Percentiles rank a stretch among this genome's conserved stretches.
These are phyloP conservation scores for Thyridium curvatum DNA, from an alignment of 2,329 filamentous ascomycete species.

Conservation along the genomic window DNA sequence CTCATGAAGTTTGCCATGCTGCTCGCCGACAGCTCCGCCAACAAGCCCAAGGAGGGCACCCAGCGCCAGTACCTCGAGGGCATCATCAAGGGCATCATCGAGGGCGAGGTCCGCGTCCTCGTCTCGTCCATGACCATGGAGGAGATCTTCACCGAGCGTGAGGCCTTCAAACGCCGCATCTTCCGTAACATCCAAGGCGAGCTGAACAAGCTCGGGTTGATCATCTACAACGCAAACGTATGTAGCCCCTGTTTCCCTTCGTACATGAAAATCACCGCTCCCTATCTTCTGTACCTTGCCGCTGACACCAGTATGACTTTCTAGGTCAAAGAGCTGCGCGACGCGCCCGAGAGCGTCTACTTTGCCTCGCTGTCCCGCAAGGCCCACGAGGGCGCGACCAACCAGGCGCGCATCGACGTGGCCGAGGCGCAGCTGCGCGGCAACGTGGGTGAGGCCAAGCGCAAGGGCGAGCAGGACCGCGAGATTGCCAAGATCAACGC, in stretches of 20 bases:
- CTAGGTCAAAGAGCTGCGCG: conserved; percentile 84
- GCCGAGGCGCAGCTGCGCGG: conserved; percentile 59
- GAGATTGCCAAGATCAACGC: conserved; percentile 85
- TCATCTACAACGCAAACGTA: conserved; percentile 67
- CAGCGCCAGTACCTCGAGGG: conserved; percentile 63
- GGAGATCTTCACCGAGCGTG: conserved; percentile 51
- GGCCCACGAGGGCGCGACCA: conserved; percentile 77
- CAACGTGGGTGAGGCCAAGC: conserved; percentile 71
- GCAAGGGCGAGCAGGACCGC: conserved; percentile 74
- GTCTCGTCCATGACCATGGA: conserved; percentile 91
- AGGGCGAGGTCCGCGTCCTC: conserved; percentile 78
- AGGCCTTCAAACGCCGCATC: conserved; percentile 54
- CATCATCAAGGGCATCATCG: conserved; percentile 86
- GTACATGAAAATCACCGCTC: too few relatives aligned
- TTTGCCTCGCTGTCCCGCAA: conserved; percentile 78
- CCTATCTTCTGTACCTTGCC: not conserved
- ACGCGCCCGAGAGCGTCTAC: conserved; percentile 75
- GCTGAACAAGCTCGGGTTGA: conserved; percentile 72
- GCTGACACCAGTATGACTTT: conserved; percentile 61
- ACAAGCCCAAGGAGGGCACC: conserved; percentile 24
- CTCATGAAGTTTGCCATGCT: conserved; percentile 80
- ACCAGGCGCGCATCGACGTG: conserved; percentile 67
- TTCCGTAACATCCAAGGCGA: conserved; percentile 73
- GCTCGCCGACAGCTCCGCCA: conserved; percentile 52
- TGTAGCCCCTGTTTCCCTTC: too few relatives aligned